Evolutionary conservation across 164 flowering plant species (phyloP).

Genomic region (Annona cherimola): DNA sequence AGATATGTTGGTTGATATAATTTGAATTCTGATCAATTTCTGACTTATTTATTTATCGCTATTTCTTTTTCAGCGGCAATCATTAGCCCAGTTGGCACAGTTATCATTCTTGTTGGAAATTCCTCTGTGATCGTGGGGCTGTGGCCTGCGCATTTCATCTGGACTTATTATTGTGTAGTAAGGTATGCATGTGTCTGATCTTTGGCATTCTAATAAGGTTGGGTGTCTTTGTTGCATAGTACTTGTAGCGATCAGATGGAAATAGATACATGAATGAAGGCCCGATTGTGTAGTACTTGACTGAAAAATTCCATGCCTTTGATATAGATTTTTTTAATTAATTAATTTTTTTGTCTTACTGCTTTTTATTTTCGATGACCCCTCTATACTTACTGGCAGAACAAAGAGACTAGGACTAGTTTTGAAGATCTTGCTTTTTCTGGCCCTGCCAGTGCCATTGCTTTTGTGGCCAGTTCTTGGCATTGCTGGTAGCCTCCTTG

Average conservation of each 20-base stretch:
- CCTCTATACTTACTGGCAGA: conserved; percentile 29
- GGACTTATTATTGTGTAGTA: conserved; percentile 72
- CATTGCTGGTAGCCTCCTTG: conserved; percentile 62
- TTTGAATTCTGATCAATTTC: not conserved
- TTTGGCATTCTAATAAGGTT: no score
- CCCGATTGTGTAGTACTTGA: no score
- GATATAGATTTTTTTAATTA: no score
- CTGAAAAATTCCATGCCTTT: not conserved
- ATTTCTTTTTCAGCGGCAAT: conserved; percentile 41
- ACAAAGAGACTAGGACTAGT: conserved; percentile 66
- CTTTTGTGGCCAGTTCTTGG: conserved; percentile 69
- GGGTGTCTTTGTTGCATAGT: no score
- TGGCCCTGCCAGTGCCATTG: conserved; percentile 61
- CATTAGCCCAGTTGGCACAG: conserved; percentile 40
- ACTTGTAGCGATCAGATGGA: no score
- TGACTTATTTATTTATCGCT: no score
- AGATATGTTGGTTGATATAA: not conserved
- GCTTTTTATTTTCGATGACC: not conserved
- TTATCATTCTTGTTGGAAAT: conserved; percentile 51
- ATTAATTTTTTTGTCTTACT: no score
- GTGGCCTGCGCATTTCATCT: conserved; percentile 78
- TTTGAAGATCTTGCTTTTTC: conserved; percentile 46
- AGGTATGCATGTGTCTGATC: conserved; percentile 36
- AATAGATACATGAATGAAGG: no score
- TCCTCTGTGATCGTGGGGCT: conserved; percentile 71